Conservation (phyloP, 2,329 filamentous ascomycete species). For the Ascochyta fabae region DNA sequence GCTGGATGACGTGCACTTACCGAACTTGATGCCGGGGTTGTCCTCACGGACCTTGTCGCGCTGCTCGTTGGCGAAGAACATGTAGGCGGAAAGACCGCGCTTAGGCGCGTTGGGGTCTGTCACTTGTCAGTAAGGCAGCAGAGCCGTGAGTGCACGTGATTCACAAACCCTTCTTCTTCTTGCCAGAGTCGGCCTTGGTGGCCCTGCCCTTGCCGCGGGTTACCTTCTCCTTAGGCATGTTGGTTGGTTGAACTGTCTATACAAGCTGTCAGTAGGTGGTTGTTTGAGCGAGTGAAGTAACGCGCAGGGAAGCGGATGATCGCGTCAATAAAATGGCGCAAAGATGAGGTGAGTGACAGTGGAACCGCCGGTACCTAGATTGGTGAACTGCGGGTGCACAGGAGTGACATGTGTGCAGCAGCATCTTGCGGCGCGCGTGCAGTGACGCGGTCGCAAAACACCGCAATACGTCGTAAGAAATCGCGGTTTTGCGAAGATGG, state of each 20-base stretch:
- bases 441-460: slow-evolving; percentile 43
- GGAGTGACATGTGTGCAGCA: slow-evolving; percentile 27
- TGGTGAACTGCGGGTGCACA: slow-evolving; percentile 19
- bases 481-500: slow-evolving; percentile 34
- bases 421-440: slow-evolving; percentile 28
- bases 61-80: slow-evolving; percentile 99
- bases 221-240: slow-evolving; percentile 73
- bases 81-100: slow-evolving; percentile 99
- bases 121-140: slow-evolving; percentile 14
- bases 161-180: slow-evolving; percentile 73
- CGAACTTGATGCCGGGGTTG: slow-evolving; percentile 97
- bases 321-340: slow-evolving; percentile 5
- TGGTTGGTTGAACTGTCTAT: slow-evolving; percentile 39
- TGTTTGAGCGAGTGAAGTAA: slow-evolving; percentile 12
- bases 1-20: slow-evolving; percentile 56
- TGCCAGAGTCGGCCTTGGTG: slow-evolving; percentile 60
- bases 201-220: slow-evolving; percentile 67
- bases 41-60: slow-evolving; percentile 97
- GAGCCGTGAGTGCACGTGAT: slow-evolving; percentile 19
- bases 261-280: slow-evolving; percentile 18
- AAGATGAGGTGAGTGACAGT: slow-evolving; percentile 7
- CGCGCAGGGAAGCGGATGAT: slow-evolving; percentile 2
- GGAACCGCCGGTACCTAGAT: slow-evolving; percentile 2
- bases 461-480: slow-evolving; percentile 33
- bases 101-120: slow-evolving; percentile 96